Conservation (phyloP, 1,284 basidiomycete species). For the Pyrrhoderma noxium region DNA sequence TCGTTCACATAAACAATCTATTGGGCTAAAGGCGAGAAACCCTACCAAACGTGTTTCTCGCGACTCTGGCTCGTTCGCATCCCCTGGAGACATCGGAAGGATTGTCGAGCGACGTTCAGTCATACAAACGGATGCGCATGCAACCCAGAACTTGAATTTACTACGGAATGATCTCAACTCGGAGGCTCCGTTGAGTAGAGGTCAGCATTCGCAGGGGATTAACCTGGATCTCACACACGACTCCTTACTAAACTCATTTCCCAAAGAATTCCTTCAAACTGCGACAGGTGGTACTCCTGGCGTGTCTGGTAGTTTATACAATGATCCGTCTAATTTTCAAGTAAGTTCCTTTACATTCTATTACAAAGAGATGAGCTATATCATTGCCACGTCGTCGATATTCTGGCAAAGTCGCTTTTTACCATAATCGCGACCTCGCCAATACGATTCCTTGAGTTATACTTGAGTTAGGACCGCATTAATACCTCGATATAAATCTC, state of each 20-base stretch:
- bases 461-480: no score
- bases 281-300: constrained; percentile 10
- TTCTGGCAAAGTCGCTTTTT: not conserved
- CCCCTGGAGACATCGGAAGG: constrained; percentile 9
- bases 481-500: no score
- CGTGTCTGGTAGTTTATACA: not conserved
- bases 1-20: not conserved
- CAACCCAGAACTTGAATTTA: not conserved
- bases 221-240: constrained; percentile 17
- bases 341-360: not conserved
- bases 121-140: not conserved
- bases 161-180: not conserved
- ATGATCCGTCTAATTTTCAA: not conserved
- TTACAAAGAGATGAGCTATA: not conserved
- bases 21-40: not conserved
- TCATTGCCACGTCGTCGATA: not conserved
- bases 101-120: not conserved
- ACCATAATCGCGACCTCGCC: not conserved
- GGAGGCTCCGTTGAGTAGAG: not conserved
- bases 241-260: constrained; percentile 10
- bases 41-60: not conserved
- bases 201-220: constrained; percentile 12
- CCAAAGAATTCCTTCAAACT: constrained; percentile 9
- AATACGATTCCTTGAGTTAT: not conserved
- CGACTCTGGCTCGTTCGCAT: constrained; percentile 15